Conservation (phyloP, 306 rosid genomes). For the Lathyrus aphaca region DNA sequence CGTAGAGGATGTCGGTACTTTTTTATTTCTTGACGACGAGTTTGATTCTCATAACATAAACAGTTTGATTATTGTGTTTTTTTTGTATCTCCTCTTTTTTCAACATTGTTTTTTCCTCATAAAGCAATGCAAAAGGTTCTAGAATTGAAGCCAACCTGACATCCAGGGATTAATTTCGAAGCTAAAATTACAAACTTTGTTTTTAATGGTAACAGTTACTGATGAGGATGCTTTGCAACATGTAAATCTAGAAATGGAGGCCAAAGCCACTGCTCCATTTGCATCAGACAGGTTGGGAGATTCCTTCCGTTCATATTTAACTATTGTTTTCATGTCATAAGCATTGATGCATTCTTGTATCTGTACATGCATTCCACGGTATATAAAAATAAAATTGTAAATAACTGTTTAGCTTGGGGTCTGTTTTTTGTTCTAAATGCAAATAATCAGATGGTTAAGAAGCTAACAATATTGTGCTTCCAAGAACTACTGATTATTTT, state of each 20-base stretch:
- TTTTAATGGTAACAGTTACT: conserved; percentile 65
- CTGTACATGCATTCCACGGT: not conserved
- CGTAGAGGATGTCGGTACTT: conserved; percentile 99
- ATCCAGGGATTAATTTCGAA: conserved; percentile 28
- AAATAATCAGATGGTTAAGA: not conserved
- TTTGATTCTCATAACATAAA: conserved; percentile 47
- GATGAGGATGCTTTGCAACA: conserved; percentile 95
- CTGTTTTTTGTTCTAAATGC: not conserved
- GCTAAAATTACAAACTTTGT: conserved; percentile 49
- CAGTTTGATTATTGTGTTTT: conserved; percentile 32
- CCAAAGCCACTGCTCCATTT: conserved; percentile 76
- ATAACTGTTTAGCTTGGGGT: not conserved
- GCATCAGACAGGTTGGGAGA: conserved; percentile 63
- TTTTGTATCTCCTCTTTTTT: conserved; percentile 18
- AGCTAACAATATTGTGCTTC: conserved; percentile 11
- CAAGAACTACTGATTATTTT: conserved; percentile 11
- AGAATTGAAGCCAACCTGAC: conserved; percentile 1
- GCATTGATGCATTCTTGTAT: conserved; percentile 8
- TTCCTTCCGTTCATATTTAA: conserved; percentile 25
- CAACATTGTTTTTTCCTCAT: conserved; percentile 32
- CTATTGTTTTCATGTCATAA: not conserved
- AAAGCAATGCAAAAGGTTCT: conserved; percentile 34
- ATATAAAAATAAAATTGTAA: not conserved
- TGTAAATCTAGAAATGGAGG: conserved; percentile 92
- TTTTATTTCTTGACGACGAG: conserved; percentile 53